Evolutionary conservation across 2,329 filamentous ascomycete genomes (phyloP).

Genomic region (Claviceps africana): DNA sequence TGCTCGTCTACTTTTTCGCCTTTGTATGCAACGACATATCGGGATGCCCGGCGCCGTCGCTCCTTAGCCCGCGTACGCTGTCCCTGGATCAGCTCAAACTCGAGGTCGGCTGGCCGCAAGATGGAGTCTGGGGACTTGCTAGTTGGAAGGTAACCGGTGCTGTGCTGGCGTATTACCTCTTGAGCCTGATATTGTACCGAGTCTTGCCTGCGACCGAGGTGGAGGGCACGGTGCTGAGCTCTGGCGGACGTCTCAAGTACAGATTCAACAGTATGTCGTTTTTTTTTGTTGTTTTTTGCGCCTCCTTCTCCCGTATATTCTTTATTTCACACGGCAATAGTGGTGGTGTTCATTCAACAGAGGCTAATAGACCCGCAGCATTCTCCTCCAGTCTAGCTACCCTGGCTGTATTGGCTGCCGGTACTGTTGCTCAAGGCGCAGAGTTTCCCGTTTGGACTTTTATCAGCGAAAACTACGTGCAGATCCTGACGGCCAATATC

Average conservation of each 20-base stretch:
- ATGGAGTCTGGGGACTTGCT: constrained; percentile 56
- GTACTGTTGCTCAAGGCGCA: constrained; percentile 63
- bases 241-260: constrained; percentile 66
- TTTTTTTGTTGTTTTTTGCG: not conserved
- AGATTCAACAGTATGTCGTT: constrained; percentile 54
- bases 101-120: constrained; percentile 67
- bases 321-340: not conserved
- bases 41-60: constrained; percentile 75
- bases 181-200: constrained; percentile 61
- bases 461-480: constrained; percentile 80
- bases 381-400: constrained; percentile 63
- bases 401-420: constrained; percentile 55
- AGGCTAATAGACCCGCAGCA: constrained; percentile 32
- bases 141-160: constrained; percentile 57
- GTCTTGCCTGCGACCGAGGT: constrained; percentile 60
- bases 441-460: constrained; percentile 84
- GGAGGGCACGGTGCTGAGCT: constrained; percentile 55
- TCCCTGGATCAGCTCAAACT: constrained; percentile 58
- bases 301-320: too few relatives aligned
- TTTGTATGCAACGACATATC: constrained; percentile 88
- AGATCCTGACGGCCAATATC: constrained; percentile 72
- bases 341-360: not conserved
- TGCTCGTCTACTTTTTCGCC: constrained; percentile 63
- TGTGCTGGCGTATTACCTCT: constrained; percentile 61
- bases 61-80: constrained; percentile 58